Percentiles rank a stretch among this genome's conserved stretches.
These are phyloP conservation scores for Mercurialis annua DNA, from an alignment of 345 rosid genomes.

Conservation along the genomic window DNA sequence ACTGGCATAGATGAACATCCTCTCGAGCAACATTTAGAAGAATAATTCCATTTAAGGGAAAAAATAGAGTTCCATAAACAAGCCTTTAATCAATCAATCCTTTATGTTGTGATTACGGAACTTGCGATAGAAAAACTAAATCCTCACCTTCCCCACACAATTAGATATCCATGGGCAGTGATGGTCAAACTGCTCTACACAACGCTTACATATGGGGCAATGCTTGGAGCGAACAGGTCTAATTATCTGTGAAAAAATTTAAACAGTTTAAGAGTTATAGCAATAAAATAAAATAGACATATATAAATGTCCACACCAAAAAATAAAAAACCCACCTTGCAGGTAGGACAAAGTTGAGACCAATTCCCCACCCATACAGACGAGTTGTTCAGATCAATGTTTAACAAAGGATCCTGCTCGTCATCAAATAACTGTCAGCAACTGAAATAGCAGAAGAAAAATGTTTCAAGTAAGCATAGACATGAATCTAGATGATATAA, in stretches of 20 bases:
- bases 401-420: constrained; percentile 73
- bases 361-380: constrained; percentile 81
- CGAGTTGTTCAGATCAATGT: constrained; percentile 60
- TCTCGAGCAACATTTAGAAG: background rate
- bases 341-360: constrained; percentile 99
- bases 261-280: background rate
- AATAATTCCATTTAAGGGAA: background rate
- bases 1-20: background rate
- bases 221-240: constrained; percentile 97
- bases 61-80: background rate
- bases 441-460: background rate
- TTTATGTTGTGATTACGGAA: background rate
- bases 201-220: constrained; percentile 80
- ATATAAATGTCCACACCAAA: background rate
- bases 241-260: constrained; percentile 54
- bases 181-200: constrained; percentile 94
- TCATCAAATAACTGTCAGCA: background rate
- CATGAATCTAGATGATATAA: constrained; percentile 1
- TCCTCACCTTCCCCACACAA: constrained; percentile 93
- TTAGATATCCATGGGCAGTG: constrained; percentile 99
- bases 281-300: background rate
- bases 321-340: constrained; percentile 64
- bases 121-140: background rate
- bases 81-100: constrained; percentile 5
- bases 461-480: background rate